phyloP scores from a whole-genome alignment of 202 grass and related monocot genomes.

The Dendrocalamus latiflorus region DNA sequence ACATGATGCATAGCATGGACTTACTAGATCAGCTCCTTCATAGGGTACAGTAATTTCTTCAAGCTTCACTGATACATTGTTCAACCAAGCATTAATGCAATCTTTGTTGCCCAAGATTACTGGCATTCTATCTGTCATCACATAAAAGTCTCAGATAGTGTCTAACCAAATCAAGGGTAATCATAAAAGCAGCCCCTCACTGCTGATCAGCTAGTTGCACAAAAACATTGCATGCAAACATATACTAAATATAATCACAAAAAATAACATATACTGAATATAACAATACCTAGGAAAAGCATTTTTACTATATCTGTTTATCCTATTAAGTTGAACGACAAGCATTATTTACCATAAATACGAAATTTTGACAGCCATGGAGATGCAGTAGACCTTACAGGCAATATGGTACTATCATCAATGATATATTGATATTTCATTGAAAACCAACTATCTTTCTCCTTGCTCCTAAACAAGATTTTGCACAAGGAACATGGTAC shows the following conservation, averaged over 20 bases:
- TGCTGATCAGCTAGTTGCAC: neutral
- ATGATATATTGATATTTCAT: neutral
- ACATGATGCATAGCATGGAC: neutral
- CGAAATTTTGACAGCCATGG: neutral
- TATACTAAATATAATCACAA: too few species aligned
- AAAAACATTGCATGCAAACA: neutral
- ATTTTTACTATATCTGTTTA: neutral
- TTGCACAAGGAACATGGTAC: neutral
- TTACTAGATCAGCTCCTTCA: conserved; percentile 79
- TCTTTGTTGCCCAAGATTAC: conserved; percentile 62
- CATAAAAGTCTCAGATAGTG: conserved; percentile 15
- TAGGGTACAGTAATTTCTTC: conserved; percentile 82
- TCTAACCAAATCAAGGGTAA: neutral
- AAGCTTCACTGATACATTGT: conserved; percentile 47
- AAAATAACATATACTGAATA: too few species aligned
- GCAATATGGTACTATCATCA: neutral
- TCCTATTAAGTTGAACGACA: neutral
- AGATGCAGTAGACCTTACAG: neutral
- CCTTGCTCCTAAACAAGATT: neutral
- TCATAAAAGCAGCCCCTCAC: neutral
- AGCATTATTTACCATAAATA: neutral
- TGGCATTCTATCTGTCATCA: conserved; percentile 84
- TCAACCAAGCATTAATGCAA: conserved; percentile 61
- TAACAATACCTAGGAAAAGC: neutral
- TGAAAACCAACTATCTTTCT: neutral